Evolutionary conservation across 495 filamentous ascomycete genomes (phyloP).

Genomic region (Parachaetomium inaequale): DNA sequence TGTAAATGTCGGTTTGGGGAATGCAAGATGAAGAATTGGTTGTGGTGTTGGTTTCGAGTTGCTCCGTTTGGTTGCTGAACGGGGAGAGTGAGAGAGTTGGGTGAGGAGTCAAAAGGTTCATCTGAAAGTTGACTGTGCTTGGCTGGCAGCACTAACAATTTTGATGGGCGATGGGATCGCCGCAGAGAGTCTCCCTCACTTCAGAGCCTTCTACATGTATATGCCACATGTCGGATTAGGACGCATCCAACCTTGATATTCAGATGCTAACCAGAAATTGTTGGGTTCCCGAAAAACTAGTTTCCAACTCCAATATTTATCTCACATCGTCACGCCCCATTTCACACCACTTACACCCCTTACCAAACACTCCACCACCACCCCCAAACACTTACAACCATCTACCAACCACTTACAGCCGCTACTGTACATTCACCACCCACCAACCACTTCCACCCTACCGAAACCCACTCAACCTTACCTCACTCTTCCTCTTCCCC

Average conservation of each 20-base stretch:
- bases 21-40: background rate
- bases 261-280: background rate
- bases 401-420: background rate
- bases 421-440: background rate
- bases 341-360: too few species aligned
- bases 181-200: too few species aligned
- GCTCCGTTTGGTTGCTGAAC: too few species aligned
- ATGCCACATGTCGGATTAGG: too few species aligned
- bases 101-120: background rate
- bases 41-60: background rate
- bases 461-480: slow-evolving; percentile 23
- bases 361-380: too few species aligned
- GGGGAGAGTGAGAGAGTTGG: too few species aligned
- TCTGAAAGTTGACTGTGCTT: background rate
- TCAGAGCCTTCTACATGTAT: too few species aligned
- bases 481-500: slow-evolving; percentile 24
- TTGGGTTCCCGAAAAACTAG: background rate
- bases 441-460: background rate
- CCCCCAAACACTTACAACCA: background rate
- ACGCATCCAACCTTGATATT: too few species aligned
- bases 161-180: too few species aligned
- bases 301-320: too few species aligned
- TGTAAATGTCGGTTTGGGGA: background rate
- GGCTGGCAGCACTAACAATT: slow-evolving; percentile 10
- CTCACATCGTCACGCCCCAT: too few species aligned